Base-by-base conservation (phyloP, 2,329 filamentous ascomycete genomes). In the Pseudogymnoascus sp. region DNA sequence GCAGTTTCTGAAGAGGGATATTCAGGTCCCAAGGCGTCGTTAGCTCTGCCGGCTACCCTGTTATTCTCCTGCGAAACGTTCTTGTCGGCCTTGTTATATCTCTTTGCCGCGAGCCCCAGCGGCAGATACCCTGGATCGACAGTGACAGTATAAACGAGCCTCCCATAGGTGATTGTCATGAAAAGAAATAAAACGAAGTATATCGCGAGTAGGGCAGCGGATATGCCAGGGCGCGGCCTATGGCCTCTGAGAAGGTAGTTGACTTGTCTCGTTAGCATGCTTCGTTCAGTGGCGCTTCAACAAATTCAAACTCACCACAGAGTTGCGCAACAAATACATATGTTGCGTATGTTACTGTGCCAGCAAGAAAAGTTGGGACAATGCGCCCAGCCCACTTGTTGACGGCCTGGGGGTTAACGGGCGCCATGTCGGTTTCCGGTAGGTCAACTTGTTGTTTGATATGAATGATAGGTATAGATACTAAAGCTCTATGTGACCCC, bases 81-180 rank as follows among this genome's bases (percentile, higher is more conserved):
- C 65, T 59, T 3, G 62, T 61, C 62, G 73, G 71, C 64, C 72
- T 73, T 25, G 65, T 63, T 55, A 25, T 68, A 64, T 18, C 62
- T 62, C 62, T 64, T 59, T 55, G 65, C 69, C 40, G 68, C 73
- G 62, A 79, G 75, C n/a, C 83, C 85, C 33, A 88, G 82, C 0
- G 90, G 87, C 0, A 93, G 81, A 61, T 91, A 83, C 3, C 91
- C 93, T 0, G 92, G 88, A 67, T 92, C 83, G 67, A 79, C 79
- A 63, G 85, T 81, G 60, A 96, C 86, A 35, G 84, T 82, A 65
- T 86, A 77, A 43, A 93, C 74, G 8, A 93, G 82, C 66, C 92
- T 88, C 18, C 89, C 71, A 74, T 96, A 97, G 18, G 87, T 81
- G 33, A 79, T 69, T 23, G 88, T 71, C 70, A 91, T 83, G 31